A percentile compares a stretch with the other conserved stretches of the same genome.
These are phyloP conservation scores for Tylopilus subfusipes DNA, from an alignment of 768 basidiomycete species.

Conservation along the genomic window DNA sequence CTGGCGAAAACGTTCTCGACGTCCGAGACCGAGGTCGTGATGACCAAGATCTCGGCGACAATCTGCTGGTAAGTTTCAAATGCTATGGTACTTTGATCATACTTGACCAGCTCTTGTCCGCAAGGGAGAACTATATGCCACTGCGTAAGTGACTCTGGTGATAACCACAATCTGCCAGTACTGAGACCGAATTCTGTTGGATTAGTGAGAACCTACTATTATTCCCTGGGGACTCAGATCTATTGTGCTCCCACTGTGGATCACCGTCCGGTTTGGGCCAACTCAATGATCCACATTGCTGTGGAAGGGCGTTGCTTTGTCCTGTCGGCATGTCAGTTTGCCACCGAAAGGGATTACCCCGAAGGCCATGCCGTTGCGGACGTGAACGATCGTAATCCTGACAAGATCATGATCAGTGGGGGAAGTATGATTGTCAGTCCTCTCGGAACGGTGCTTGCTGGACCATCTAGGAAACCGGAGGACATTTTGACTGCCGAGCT, in stretches of 20 bases:
- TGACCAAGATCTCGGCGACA: conserved; percentile 49
- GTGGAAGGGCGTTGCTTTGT: conserved; percentile 70
- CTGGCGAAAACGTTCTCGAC: conserved; percentile 38
- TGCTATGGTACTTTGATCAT: background rate
- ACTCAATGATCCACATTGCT: conserved; percentile 60
- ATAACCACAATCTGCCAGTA: background rate
- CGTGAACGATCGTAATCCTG: conserved; percentile 34
- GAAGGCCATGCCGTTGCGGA: conserved; percentile 43
- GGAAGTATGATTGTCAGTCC: conserved; percentile 61
- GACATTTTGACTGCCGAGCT: conserved; percentile 55
- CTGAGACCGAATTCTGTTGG: background rate
- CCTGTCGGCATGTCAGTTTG: conserved; percentile 58
- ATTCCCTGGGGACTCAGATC: conserved; percentile 54
- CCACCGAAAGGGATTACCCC: conserved; percentile 53
- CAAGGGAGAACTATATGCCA: conserved; percentile 72
- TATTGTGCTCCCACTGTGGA: conserved; percentile 70
- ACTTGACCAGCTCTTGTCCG: background rate
- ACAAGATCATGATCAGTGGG: conserved; percentile 57
- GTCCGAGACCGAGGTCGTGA: conserved; percentile 22
- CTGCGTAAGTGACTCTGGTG: conserved; percentile 37
- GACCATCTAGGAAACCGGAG: conserved; percentile 51
- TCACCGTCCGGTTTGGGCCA: conserved; percentile 51
- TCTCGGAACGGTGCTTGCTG: conserved; percentile 54
- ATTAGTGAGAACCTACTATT: conserved; percentile 58
- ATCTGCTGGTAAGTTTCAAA: conserved; percentile 51